Evolutionary conservation across 352 stramenopile genomes (phyloP), one percentile per base, ranked within the genome.

Genomic region (Globisporangium apiculatum): DNA sequence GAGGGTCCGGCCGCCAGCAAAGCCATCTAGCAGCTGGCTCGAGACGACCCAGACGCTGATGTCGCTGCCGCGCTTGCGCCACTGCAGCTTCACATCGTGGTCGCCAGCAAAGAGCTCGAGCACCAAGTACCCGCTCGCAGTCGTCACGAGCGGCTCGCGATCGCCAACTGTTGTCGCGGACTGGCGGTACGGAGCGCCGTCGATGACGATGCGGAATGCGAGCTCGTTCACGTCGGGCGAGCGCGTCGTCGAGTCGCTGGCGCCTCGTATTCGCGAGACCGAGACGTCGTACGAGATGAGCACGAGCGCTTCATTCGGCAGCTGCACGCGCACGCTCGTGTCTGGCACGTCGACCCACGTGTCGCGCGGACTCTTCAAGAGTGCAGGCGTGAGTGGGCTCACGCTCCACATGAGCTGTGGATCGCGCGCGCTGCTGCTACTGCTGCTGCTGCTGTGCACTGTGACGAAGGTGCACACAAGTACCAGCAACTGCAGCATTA

Each of bases 261-360:
- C 8, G 7, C 57, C 58, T 15, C 68, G 49, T 52, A 85, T 47
- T 48, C 76, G 79, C 11, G 76, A 77, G 12, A 89, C 79, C 0
- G 76, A 72, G 4, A 86, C 75, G 54, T 91, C 81, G 63, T 89
- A 89, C 18, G 78, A 86, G 31, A 91, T 73, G 38, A 87, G 55
- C 43, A 89, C 68, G 5, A 86, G 60, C 2, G 75, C 79, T 49
- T 83, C 65, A 51, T 87, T 89, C 15, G 60, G 61, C 14, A 91
- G 70, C 49, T 87, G 71, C 42, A 87, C 53, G 0, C 61, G 42
- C 0, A 88, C 78, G 37, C 52, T 55, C 0, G 81, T 89, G 45
- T 86, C 69, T 0, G 67, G 71, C 4, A 91, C 68, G 49, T 89
- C 75, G 24, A 83, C 37, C 81, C 81, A 91, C 40, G 40, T 64